Conservation (phyloP, 495 filamentous ascomycete species). For the Hypoxylon crocopeplum region DNA sequence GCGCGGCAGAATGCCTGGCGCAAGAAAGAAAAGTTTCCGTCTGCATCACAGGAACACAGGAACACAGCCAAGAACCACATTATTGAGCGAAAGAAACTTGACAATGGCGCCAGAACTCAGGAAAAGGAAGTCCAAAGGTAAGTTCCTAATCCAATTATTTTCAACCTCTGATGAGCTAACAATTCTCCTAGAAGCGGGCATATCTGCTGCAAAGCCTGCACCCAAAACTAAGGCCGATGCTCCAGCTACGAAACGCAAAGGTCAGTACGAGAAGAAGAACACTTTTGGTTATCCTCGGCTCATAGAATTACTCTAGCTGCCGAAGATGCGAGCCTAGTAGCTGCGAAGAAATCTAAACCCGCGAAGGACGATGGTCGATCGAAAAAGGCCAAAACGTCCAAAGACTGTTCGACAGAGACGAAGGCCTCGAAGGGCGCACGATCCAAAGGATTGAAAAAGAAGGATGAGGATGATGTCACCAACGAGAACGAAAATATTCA, state of each 20-base stretch:
- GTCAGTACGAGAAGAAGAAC: conserved; percentile 36
- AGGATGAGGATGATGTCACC: conserved; percentile 37
- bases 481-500: conserved; percentile 42
- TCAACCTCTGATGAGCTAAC: not conserved
- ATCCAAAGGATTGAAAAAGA: conserved; percentile 18
- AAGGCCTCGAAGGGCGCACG: conserved; percentile 38
- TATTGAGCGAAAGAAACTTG: not conserved
- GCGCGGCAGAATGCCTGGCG: conserved; percentile 38
- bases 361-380: conserved; percentile 30
- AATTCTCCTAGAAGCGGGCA: conserved; percentile 43
- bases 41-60: no score
- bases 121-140: conserved; percentile 78
- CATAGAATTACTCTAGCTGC: conserved; percentile 28
- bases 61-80: not conserved
- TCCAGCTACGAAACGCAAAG: conserved; percentile 60
- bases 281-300: not conserved
- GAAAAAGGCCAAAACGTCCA: conserved; percentile 41
- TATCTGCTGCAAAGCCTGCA: conserved; percentile 57
- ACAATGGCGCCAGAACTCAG: conserved; percentile 75
- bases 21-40: conserved; percentile 22
- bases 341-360: conserved; percentile 44
- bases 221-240: conserved; percentile 62
- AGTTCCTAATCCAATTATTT: conserved; percentile 27
- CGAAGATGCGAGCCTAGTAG: conserved; percentile 53
- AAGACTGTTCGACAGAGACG: conserved; percentile 33